Percentiles rank a stretch among this genome's conserved stretches.
phyloP scores from a whole-genome alignment of 495 filamentous ascomycete genomes.

The Alectoria sarmentosa region DNA sequence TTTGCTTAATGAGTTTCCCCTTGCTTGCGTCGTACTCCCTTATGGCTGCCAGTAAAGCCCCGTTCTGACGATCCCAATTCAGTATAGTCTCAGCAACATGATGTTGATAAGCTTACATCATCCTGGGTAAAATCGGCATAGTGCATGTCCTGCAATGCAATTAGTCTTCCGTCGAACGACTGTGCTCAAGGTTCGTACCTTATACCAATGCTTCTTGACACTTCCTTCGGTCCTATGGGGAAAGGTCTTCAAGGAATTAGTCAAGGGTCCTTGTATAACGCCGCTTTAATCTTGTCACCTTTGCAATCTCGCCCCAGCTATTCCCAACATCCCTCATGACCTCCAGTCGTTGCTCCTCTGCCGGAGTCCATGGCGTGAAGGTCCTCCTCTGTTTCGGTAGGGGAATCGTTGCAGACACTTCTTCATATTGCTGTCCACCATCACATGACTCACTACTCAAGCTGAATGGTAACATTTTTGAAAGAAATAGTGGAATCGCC shows the following conservation, averaged over 20 bases:
- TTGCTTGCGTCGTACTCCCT: conserved; percentile 98
- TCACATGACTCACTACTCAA: conserved; percentile 27
- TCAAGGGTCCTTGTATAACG: conserved; percentile 8
- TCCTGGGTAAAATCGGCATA: conserved; percentile 98
- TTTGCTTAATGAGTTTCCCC: conserved; percentile 98
- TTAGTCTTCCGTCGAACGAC: conserved; percentile 18
- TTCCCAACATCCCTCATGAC: conserved; percentile 86
- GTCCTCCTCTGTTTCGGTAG: conserved; percentile 80
- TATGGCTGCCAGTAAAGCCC: conserved; percentile 83
- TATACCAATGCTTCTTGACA: conserved; percentile 99
- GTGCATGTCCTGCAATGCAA: conserved; percentile 74
- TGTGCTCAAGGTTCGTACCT: conserved; percentile 48
- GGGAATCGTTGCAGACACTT: conserved; percentile 35
- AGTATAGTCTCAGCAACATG: conserved; percentile 21
- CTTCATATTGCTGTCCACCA: conserved; percentile 30
- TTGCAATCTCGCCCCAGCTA: conserved; percentile 96
- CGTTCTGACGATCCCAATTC: conserved; percentile 49
- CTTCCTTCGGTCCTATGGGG: conserved; percentile 90
- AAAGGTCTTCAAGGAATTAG: conserved; percentile 59
- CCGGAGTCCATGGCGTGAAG: conserved; percentile 95
- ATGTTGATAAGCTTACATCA: conserved; percentile 55
- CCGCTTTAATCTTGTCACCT: conserved; percentile 45
- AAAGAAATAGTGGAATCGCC: no score
- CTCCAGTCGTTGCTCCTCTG: conserved; percentile 88
- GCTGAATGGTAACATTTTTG: no score